These are phyloP conservation scores for Psilocybe cyanescens DNA, from an alignment of 768 basidiomycete genomes.

Conservation along the genomic window DNA sequence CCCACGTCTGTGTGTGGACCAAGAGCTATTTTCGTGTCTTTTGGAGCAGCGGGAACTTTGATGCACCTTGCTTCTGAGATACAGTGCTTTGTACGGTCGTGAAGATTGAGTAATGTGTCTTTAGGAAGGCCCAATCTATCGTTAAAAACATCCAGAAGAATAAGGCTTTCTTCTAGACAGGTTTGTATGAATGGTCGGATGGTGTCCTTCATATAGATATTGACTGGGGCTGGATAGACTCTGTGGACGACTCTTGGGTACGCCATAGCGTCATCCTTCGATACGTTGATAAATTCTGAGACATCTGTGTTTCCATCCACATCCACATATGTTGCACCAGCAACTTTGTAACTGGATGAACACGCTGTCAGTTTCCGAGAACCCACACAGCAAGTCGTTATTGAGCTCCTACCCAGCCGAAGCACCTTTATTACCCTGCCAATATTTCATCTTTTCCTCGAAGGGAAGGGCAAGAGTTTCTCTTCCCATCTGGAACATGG, in stretches of 20 bases:
- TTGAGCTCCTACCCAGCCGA: slow-evolving; percentile 33
- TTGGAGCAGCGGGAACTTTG: slow-evolving; percentile 43
- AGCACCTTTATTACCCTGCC: slow-evolving; percentile 51
- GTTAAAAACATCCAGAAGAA: slow-evolving; percentile 55
- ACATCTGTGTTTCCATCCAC: slow-evolving; percentile 58
- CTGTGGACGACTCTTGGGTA: slow-evolving; percentile 54
- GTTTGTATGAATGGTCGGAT: slow-evolving; percentile 56
- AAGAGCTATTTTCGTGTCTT: slow-evolving; percentile 34
- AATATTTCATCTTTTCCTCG: slow-evolving; percentile 57
- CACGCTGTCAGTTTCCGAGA: not conserved
- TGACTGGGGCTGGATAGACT: slow-evolving; percentile 56
- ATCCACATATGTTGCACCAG: slow-evolving; percentile 61
- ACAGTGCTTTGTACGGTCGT: slow-evolving; percentile 45
- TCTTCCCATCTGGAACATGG: slow-evolving; percentile 56
- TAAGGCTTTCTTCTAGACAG: slow-evolving; percentile 53
- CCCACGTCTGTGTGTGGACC: slow-evolving; percentile 75
- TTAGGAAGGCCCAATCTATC: slow-evolving; percentile 51
- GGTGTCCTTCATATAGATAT: slow-evolving; percentile 47
- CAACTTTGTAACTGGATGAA: slow-evolving; percentile 51
- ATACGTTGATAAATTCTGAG: slow-evolving; percentile 63
- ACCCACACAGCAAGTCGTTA: not conserved
- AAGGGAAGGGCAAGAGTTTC: slow-evolving; percentile 52
- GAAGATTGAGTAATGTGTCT: slow-evolving; percentile 46
- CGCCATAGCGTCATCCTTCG: slow-evolving; percentile 66
- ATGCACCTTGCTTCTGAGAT: slow-evolving; percentile 59